Conservation (phyloP, 164 flowering plant species). For the Magnolia changhungtana region DNA sequence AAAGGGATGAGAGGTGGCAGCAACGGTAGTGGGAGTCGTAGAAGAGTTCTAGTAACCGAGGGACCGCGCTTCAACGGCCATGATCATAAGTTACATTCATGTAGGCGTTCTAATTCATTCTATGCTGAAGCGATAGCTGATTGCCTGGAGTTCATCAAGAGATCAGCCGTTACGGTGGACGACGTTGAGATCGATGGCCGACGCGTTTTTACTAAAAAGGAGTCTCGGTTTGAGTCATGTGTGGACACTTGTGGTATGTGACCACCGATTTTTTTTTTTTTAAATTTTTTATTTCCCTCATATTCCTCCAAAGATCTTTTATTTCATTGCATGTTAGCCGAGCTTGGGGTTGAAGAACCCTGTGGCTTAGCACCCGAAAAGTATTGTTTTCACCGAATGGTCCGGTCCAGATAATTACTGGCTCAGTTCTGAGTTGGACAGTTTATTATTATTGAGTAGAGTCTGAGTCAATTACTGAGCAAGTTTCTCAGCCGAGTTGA, state of each 20-base stretch:
- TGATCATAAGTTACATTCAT: slow-evolving; percentile 26
- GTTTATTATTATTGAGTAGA: too few species aligned
- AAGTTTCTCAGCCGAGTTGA: too few species aligned
- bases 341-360: not conserved
- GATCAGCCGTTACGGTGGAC: slow-evolving; percentile 40
- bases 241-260: not conserved
- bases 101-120: slow-evolving; percentile 54
- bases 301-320: too few species aligned
- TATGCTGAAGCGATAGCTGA: slow-evolving; percentile 77
- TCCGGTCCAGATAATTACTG: too few species aligned
- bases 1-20: slow-evolving; percentile 7
- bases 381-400: too few species aligned
- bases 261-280: not conserved
- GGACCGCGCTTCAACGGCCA: not conserved
- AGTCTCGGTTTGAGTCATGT: not conserved
- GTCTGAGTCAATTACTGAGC: too few species aligned
- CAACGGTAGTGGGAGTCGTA: slow-evolving; percentile 6
- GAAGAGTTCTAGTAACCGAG: not conserved
- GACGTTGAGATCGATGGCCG: not conserved
- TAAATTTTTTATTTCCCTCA: not conserved
- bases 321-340: not conserved
- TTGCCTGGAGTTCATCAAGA: slow-evolving; percentile 74
- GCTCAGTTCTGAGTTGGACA: too few species aligned
- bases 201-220: not conserved
- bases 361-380: too few species aligned